Evolutionary conservation across 2,329 filamentous ascomycete species (phyloP).

Genomic region (Amylocarpus encephaloides): DNA sequence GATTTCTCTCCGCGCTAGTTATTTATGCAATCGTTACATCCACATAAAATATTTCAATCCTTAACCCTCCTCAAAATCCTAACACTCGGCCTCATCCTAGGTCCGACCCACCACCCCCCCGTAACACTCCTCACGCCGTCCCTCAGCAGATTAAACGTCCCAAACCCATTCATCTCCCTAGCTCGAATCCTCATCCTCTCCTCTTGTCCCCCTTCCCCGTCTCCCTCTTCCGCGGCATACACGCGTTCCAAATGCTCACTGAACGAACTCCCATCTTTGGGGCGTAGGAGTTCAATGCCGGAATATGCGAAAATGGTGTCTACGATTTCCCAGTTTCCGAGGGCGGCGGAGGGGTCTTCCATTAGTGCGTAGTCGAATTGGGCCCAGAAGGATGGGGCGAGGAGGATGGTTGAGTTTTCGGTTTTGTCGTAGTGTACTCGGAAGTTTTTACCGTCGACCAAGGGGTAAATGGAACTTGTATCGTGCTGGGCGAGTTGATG

Average conservation of each 20-base stretch:
- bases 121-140: constrained; percentile 40
- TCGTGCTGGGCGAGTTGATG: constrained; percentile 34
- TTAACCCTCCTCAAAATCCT: constrained; percentile 25
- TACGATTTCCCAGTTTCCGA: constrained; percentile 51
- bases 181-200: constrained; percentile 14
- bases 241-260: constrained; percentile 19
- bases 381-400: constrained; percentile 51
- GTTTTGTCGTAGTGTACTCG: constrained; percentile 52
- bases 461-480: constrained; percentile 18
- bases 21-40: no score
- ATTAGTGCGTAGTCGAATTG: constrained; percentile 56
- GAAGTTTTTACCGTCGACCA: constrained; percentile 22
- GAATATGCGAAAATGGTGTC: constrained; percentile 52
- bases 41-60: background rate
- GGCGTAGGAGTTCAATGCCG: constrained; percentile 52
- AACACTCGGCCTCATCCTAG: constrained; percentile 47
- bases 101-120: constrained; percentile 60
- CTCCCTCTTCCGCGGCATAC: constrained; percentile 38
- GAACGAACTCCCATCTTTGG: constrained; percentile 33
- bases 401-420: constrained; percentile 43
- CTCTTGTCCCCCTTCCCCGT: constrained; percentile 15
- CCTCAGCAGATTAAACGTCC: constrained; percentile 25
- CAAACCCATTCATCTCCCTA: constrained; percentile 25
- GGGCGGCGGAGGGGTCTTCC: constrained; percentile 43
- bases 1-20: no score